Conservation (phyloP, 23 red algal genomes). For the Chondrus crispus region DNA sequence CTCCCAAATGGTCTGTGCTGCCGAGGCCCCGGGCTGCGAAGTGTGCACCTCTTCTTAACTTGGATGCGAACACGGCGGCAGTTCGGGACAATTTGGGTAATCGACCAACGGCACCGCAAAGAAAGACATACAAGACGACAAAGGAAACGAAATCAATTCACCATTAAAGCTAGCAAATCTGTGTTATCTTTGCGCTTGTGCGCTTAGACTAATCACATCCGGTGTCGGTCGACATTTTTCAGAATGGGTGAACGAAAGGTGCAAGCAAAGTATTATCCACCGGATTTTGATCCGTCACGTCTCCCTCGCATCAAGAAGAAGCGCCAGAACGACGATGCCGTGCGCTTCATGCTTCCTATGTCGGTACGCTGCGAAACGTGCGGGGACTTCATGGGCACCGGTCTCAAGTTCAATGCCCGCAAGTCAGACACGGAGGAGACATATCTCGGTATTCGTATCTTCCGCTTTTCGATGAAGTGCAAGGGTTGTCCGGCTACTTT, state of each 20-base stretch:
- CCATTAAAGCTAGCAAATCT: too few relatives aligned
- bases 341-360: conserved; percentile 95
- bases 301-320: conserved; percentile 72
- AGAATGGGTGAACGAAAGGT: conserved; percentile 89
- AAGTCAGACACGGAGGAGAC: conserved; percentile 72
- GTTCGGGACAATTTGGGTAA: too few relatives aligned
- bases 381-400: conserved; percentile 90
- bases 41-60: too few relatives aligned
- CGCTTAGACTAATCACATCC: too few relatives aligned
- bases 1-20: too few relatives aligned
- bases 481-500: conserved; percentile 75
- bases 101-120: too few relatives aligned
- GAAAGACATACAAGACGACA: too few relatives aligned
- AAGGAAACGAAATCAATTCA: too few relatives aligned
- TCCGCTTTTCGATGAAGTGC: conserved; percentile 89
- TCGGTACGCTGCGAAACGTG: conserved; percentile 85
- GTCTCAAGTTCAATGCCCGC: conserved; percentile 88
- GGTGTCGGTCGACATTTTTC: too few relatives aligned
- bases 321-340: conserved; percentile 50
- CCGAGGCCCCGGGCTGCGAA: too few relatives aligned
- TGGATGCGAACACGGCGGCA: too few relatives aligned
- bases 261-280: conserved; percentile 94
- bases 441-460: conserved; percentile 85
- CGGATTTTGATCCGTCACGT: conserved; percentile 89
- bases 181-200: too few relatives aligned